Percentiles rank a stretch among this genome's conserved stretches.
These are phyloP conservation scores for Blastocystis sp. DNA, from an alignment of 352 stramenopile species.

Conservation along the genomic window DNA sequence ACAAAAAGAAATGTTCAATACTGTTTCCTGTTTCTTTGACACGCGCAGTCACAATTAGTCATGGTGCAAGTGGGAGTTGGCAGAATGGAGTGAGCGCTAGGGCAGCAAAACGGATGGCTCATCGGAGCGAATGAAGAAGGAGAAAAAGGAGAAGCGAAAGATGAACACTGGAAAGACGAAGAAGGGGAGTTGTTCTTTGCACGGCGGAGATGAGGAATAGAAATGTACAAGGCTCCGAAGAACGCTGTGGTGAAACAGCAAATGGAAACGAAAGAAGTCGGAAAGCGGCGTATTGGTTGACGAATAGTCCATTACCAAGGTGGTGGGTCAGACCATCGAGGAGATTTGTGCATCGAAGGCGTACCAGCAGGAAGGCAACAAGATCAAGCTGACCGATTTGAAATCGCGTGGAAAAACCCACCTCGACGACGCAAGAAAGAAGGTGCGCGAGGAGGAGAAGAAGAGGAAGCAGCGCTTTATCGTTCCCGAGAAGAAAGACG, in stretches of 20 bases:
- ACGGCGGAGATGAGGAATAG: not conserved
- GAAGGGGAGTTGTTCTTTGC: slow-evolving; percentile 9
- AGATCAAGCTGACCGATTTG: slow-evolving; percentile 70
- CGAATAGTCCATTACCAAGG: slow-evolving; percentile 63
- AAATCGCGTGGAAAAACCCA: slow-evolving; percentile 55
- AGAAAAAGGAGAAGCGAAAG: slow-evolving; percentile 19
- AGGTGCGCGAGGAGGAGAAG: slow-evolving; percentile 65
- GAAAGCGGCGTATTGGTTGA: not conserved
- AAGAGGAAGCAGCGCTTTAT: slow-evolving; percentile 65
- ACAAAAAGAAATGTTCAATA: slow-evolving; percentile 50
- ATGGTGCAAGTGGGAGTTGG: slow-evolving; percentile 56
- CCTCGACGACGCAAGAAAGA: slow-evolving; percentile 61
- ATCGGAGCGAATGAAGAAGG: slow-evolving; percentile 30
- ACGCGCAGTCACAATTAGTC: not conserved
- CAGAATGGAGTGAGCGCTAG: slow-evolving; percentile 2
- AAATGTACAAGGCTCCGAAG: slow-evolving; percentile 57
- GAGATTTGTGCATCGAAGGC: slow-evolving; percentile 63
- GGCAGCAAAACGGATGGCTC: slow-evolving; percentile 45
- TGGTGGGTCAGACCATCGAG: slow-evolving; percentile 69
- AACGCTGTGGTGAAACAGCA: slow-evolving; percentile 39
- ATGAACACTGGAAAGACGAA: slow-evolving; percentile 49
- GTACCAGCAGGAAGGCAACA: slow-evolving; percentile 66
- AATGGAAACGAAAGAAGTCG: slow-evolving; percentile 38
- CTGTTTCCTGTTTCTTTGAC: slow-evolving; percentile 24
- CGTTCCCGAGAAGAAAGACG: slow-evolving; percentile 69